These are phyloP conservation scores for Coemansia sp. DNA, from an alignment of 192 early-diverging fungal species.

Conservation along the genomic window DNA sequence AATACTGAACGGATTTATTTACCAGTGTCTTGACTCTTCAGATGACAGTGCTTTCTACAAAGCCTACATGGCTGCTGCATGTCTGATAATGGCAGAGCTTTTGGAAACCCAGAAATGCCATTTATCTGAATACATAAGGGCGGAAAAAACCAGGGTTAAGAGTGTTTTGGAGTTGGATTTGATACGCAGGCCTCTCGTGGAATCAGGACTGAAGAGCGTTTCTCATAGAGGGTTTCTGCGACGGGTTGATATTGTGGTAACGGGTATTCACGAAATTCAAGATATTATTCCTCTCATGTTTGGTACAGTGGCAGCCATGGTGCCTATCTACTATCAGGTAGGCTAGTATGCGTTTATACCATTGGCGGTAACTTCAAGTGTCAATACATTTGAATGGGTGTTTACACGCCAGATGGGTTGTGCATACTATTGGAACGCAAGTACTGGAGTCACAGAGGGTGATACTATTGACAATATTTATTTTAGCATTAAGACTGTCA, in stretches of 20 bases:
- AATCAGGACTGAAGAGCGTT: background rate
- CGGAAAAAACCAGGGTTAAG: background rate
- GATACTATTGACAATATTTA: background rate
- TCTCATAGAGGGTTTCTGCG: too few relatives aligned
- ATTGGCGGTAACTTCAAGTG: background rate
- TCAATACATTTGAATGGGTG: background rate
- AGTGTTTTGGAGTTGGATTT: background rate
- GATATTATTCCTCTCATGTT: background rate
- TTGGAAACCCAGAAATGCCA: background rate
- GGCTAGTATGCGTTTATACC: background rate
- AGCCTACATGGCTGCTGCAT: background rate
- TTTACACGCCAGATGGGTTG: background rate
- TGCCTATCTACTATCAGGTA: background rate
- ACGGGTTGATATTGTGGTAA: too few relatives aligned
- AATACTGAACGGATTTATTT: slow-evolving; percentile 9
- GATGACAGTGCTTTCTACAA: slow-evolving; percentile 9
- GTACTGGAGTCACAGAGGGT: too few relatives aligned
- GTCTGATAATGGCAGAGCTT: background rate
- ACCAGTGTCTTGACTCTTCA: slow-evolving; percentile 25
- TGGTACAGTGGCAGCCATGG: background rate
- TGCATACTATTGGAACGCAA: background rate
- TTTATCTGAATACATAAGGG: background rate
- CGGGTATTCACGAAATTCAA: background rate
- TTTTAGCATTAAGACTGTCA: background rate
- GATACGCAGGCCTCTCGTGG: background rate